phyloP scores from a whole-genome alignment of 176 grass and related monocot genomes.

The Ensete ventricosum region DNA sequence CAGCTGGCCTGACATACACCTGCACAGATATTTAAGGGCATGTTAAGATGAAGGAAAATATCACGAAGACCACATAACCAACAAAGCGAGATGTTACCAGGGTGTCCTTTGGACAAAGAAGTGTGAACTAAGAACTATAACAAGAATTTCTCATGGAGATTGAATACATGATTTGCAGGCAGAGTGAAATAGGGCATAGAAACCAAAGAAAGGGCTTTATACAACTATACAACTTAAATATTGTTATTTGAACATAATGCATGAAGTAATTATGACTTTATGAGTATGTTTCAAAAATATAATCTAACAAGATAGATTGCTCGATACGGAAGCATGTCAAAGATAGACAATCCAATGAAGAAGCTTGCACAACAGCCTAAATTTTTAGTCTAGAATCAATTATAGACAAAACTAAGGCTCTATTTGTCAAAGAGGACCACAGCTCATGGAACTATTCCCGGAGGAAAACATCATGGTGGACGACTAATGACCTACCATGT shows the following conservation, averaged over 20 bases:
- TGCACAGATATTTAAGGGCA: conserved; percentile 17
- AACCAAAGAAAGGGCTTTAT: not conserved
- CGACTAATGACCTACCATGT: no score
- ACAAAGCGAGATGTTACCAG: not conserved
- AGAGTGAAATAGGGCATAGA: not conserved
- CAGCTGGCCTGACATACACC: conserved; percentile 73
- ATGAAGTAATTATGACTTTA: not conserved
- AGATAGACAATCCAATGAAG: not conserved
- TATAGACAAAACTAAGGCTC: no score
- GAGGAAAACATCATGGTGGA: no score
- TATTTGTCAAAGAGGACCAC: no score
- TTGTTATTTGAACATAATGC: not conserved
- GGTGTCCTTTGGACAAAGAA: not conserved
- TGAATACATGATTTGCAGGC: not conserved
- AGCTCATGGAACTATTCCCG: no score
- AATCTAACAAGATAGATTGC: not conserved
- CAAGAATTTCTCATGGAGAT: not conserved
- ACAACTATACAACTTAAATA: not conserved
- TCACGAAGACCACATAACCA: not conserved
- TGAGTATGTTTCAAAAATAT: not conserved
- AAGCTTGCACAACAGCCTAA: not conserved
- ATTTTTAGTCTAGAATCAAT: not conserved
- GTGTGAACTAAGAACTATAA: not conserved
- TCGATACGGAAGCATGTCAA: not conserved
- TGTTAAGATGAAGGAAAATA: not conserved